Base-by-base conservation (phyloP, 768 basidiomycete species). In the Hysterangium stoloniferum region DNA sequence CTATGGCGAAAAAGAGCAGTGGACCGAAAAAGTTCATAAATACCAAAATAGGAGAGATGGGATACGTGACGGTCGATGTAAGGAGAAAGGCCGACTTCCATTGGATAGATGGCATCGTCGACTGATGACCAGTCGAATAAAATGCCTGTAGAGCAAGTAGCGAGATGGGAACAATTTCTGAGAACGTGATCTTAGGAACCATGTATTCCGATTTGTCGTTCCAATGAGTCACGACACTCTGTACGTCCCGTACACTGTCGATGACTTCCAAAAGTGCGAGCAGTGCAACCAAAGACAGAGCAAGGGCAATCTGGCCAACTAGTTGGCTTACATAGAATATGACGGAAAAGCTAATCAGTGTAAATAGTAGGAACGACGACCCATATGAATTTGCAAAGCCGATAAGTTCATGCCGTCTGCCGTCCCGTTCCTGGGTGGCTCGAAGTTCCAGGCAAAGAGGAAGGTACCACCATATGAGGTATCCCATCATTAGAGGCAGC, bases 71-170 rank as follows among this genome's bases (percentile, higher is more conserved):
- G 0, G 73, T 79, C 3, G 78, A 69, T 2, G 80, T 78, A 49
- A 99, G 73, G 25, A 97, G 63, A 66, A 98, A 99, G 6, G 87
- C 94, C 1, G 84, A 68, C 64, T 96, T 96, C 96, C 95, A 99
- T 58, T 98, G 95, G 36, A 99, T 78, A 2, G 89, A 86, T 1
- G 90, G 77, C 33, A 98, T 73, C 3, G 84, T 84, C 1, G 92
- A 76, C 66, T 98, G 93, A 60, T 99, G 96, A 2, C 96, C 95
- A 0, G 94, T 97, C 0, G 78, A 72, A 62, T 86, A 88, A 73
- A 94, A 98, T 6, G 77, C 65, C 43, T 89, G 76, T 33, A 86
- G 66, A 0, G 82, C 85, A 9, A 96, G 71, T 6, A 97, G 74
- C 0, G 84, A 84, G 12, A 97, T 63, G 0, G 84, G 83, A 0